Base-by-base conservation (phyloP, 441 rosid species). In the Euphorbia celastroides region DNA sequence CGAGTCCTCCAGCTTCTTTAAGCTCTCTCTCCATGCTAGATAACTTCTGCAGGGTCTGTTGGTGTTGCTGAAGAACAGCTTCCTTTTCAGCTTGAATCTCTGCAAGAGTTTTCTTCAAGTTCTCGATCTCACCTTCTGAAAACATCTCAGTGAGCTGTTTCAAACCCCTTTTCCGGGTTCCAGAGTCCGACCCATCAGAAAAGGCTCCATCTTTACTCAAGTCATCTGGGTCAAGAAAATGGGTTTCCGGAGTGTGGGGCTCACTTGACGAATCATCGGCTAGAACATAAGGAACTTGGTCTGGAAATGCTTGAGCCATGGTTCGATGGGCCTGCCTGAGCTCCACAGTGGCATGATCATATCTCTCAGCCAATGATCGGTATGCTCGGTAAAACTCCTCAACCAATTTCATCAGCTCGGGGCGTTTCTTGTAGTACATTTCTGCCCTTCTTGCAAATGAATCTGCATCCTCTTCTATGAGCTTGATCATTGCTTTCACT, bases 401-500 rank as follows among this genome's bases (percentile, higher is more conserved):
- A 4, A 95, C 98, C 85, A 95, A 62, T 79, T 95, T 90, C 98
- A 88, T 87, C 58, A 95, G 89, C 78, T 95, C 98, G 20, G 98
- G 98, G 34, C 99, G 91, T 81, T 92, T 85, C 84, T 88, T 91
- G 69, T 91, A 93, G 68, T 91, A 93, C 99, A 95, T 90, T 70
- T 95, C 99, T 28, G 99, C 99, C 80, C 98, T 83, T 77, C 93
- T 85, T 60, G 99, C 99, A 78, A 95, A 95, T 12, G 99, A 92
- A 75, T 95, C 99, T 52, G 98, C 99, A 81, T 95, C 99, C 80
- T 92, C 96, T 84, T 95, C 99, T 28, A 92, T 83, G 72, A 95
- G 89, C 80, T 86, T 95, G 80, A 95, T 92, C 99, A 95, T 95
- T 60, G 87, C 93, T 46, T 86, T 92, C 55, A 95, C 97, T 73